Base-by-base conservation (phyloP, 139 green algal species). In the Coelastrella sp. region DNA sequence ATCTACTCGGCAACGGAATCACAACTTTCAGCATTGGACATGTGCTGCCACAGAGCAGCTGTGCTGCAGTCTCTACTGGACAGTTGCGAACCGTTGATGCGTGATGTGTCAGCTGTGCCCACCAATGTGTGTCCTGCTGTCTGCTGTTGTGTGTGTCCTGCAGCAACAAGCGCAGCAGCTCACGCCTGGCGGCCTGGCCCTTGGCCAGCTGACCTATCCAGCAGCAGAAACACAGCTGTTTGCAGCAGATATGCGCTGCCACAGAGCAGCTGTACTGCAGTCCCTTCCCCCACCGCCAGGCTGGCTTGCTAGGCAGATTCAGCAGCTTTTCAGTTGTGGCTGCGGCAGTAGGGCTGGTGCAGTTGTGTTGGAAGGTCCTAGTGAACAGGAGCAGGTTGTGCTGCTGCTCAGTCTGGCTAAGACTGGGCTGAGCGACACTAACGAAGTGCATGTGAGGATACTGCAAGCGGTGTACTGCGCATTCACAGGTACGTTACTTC, bases 401-500 rank as follows among this genome's bases (percentile, higher is more conserved):
- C 66, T 75, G 68, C 80, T 88, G 80, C 73, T 91, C 66, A 71
- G 54, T 22, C 17, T 91, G 47, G 79, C 65, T 20, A 76, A 57
- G 68, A 23, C 56, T 22, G 60, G 7, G 4, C 58, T 88, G 17
- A 73, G 65, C 60, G 78, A 88, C 58, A 68, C 17, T 19, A 20
- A 75, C 32, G 47, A 75, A n/a, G 84, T 88, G 83, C 93, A 95
- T 80, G 32, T 77, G 4, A 20, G 56, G 19, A 61, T 95, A 57
- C 91, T 95, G 58, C 19, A 56, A 4, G 86, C 91, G 0, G 4
- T 93, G 20, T 94, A 90, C 66, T 65, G 57, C 0, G 86, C 58
- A 3, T 92, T 86, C 66, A 95, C 93, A 56, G 92, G 92, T 93
- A 23, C 2, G 84, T 14, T n/a, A n/a, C n/a, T n/a, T n/a, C n/a